Percentiles rank a stretch among this genome's conserved stretches.
Conservation (phyloP, 148 eudicot genomes). For the Cornus kousa region DNA sequence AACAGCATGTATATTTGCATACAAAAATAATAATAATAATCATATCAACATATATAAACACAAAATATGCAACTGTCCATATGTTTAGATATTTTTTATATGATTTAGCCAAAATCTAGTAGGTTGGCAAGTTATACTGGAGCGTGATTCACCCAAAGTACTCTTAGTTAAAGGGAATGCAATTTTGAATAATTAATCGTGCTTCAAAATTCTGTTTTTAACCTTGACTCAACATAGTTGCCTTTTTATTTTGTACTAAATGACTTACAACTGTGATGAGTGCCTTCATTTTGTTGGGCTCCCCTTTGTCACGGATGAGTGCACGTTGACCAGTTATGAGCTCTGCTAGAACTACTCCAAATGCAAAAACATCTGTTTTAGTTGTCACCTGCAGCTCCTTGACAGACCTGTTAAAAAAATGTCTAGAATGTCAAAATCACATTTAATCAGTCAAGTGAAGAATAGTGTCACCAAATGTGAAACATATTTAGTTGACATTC, state of each 20-base stretch:
- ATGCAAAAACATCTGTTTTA: slow-evolving; percentile 54
- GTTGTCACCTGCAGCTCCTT: slow-evolving; percentile 49
- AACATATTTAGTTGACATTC: neutral
- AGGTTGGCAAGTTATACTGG: neutral
- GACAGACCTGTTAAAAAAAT: slow-evolving; percentile 34
- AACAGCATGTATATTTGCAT: no score
- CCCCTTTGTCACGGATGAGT: slow-evolving; percentile 38
- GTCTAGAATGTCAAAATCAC: neutral
- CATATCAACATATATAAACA: no score
- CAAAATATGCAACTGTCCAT: no score
- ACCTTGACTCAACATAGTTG: neutral
- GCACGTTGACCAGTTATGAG: slow-evolving; percentile 55
- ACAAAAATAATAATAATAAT: no score
- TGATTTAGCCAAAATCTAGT: neutral
- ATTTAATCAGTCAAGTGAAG: neutral
- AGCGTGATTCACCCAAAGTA: neutral
- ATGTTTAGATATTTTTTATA: no score
- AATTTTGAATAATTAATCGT: neutral
- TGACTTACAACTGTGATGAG: slow-evolving; percentile 49
- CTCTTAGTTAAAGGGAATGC: neutral
- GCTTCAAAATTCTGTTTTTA: no score
- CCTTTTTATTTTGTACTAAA: neutral
- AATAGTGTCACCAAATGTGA: neutral
- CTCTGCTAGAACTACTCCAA: slow-evolving; percentile 54
- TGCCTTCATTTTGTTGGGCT: slow-evolving; percentile 40